phyloP scores from a whole-genome alignment of 1,284 basidiomycete species.

The Malassezia vespertilionis region DNA sequence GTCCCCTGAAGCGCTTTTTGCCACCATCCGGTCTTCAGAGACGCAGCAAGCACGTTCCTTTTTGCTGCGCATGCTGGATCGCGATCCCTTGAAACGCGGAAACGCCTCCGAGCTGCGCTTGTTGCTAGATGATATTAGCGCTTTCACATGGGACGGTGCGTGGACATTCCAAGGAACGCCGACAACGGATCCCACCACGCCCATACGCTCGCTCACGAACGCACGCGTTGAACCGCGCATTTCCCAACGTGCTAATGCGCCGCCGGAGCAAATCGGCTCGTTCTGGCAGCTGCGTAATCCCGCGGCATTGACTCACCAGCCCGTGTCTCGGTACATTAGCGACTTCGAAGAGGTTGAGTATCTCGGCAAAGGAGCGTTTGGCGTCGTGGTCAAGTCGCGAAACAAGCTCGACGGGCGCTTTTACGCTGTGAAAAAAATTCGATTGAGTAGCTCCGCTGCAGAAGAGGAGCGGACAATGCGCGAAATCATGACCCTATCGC shows the following conservation, averaged over 20 bases:
- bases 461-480: slow-evolving; percentile 78
- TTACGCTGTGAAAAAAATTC: slow-evolving; percentile 74
- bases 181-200: slow-evolving; percentile 16
- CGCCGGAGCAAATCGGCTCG: slow-evolving; percentile 17
- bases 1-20: slow-evolving; percentile 25
- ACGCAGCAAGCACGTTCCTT: slow-evolving; percentile 19
- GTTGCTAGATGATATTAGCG: slow-evolving; percentile 33
- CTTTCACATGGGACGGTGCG: slow-evolving; percentile 9
- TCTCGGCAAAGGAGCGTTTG: slow-evolving; percentile 75
- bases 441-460: slow-evolving; percentile 60
- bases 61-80: slow-evolving; percentile 29
- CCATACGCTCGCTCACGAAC: not conserved
- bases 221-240: too few relatives aligned
- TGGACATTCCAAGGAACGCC: too few relatives aligned
- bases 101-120: slow-evolving; percentile 22
- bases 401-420: slow-evolving; percentile 57
- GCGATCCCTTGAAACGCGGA: slow-evolving; percentile 27
- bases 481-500: slow-evolving; percentile 77
- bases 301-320: slow-evolving; percentile 2
- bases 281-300: slow-evolving; percentile 39
- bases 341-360: slow-evolving; percentile 47
- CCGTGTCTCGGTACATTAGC: slow-evolving; percentile 37
- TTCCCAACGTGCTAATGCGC: not conserved
- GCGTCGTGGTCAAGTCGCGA: slow-evolving; percentile 81
- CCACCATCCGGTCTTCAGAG: not conserved